These are phyloP conservation scores for Arachnopeziza araneosa DNA, from an alignment of 2,329 filamentous ascomycete species.

Conservation along the genomic window DNA sequence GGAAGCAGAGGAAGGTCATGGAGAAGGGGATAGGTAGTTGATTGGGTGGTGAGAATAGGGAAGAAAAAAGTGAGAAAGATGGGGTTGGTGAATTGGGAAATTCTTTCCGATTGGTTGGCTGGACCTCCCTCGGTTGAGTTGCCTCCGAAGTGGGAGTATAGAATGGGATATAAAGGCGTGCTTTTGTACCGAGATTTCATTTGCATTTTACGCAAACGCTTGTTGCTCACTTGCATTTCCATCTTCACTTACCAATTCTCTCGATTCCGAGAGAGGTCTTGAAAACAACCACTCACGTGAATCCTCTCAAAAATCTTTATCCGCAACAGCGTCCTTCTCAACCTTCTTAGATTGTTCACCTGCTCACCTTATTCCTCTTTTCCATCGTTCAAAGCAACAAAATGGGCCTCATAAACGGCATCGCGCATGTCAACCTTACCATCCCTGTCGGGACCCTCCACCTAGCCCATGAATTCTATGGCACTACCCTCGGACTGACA, in stretches of 20 bases:
- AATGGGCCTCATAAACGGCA: constrained; percentile 37
- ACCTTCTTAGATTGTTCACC: neutral
- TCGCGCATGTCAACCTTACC: constrained; percentile 54
- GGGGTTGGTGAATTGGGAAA: neutral
- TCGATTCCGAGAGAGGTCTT: too few species aligned
- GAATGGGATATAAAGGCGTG: neutral
- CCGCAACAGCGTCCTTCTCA: too few species aligned
- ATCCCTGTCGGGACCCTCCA: constrained; percentile 48
- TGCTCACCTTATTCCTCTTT: neutral
- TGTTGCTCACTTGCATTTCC: too few species aligned
- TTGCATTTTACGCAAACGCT: neutral
- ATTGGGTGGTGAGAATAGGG: neutral
- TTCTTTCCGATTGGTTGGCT: neutral
- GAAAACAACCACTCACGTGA: too few species aligned
- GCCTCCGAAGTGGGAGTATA: neutral
- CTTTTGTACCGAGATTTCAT: neutral
- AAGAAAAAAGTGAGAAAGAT: neutral
- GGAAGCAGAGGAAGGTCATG: neutral
- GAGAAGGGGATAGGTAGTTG: neutral
- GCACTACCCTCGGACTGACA: constrained; percentile 48
- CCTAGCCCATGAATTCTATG: constrained; percentile 50
- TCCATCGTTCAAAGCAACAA: neutral
- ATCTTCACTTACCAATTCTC: too few species aligned
- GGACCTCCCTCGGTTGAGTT: neutral
- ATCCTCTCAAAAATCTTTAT: too few species aligned